Base-by-base conservation (phyloP, 768 basidiomycete genomes). In the Lanmaoa pseudosensibilis region DNA sequence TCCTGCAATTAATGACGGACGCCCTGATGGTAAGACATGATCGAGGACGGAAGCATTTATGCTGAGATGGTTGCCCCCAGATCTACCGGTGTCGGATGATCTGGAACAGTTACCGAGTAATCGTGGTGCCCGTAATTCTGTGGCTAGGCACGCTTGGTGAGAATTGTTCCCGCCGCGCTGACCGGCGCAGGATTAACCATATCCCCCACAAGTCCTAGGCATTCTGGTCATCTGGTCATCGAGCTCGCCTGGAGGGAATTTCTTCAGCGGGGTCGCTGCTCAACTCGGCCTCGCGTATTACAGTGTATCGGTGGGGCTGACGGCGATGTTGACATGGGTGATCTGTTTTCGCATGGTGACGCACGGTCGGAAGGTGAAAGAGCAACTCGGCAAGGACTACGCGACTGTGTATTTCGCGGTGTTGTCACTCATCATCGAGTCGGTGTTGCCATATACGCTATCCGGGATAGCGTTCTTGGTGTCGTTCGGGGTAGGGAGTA, bases 1-100 rank as follows among this genome's bases (percentile, higher is more conserved):
- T 69, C 16, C 53, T 74, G 19, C 73, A 76, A 13, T 64, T 76
- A 13, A 57, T 77, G 60, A 70, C 70, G 10, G 74, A 77, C 41
- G 77, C 61, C 2, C 51, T 78, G 43, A 65, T 79, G 59, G 78
- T 79, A 50, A 45, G 73, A 56, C 12, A 27, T 23, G 16, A 5
- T 11, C 3, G 7, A 19, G 27, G 21, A 47, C 3, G 43, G n/a
- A 36, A 7, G 23, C 5, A 7, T 27, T 33, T 25, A 0, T 43
- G n/a, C 57, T 63, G 33, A 65, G 16, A 25, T 46, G 38, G 11
- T 18, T n/a, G 32, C 12, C 37, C 13, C 25, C 43, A 79, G 78
- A 66, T 79, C 33, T 70, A 75, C 52, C 74, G 76, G n/a, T 75
- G 73, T 55, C 73, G 57, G 36, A 61, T 73, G 30, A 60, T 79